These are phyloP conservation scores for Avena insularis DNA, from an alignment of 176 grass and related monocot species.

Conservation along the genomic window DNA sequence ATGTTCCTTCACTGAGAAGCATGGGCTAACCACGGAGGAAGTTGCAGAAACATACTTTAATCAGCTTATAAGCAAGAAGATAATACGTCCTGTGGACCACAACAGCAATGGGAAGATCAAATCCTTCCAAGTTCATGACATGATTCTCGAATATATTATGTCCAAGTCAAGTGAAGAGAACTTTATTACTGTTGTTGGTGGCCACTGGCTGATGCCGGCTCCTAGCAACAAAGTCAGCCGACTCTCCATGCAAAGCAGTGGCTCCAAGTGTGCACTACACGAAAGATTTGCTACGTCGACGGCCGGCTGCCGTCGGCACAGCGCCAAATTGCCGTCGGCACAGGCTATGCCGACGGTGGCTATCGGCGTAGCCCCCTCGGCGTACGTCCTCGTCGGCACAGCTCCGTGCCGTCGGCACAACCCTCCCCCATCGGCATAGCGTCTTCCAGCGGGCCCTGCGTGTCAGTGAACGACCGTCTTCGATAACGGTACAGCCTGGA, in stretches of 20 bases:
- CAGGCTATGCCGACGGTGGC: too few relatives aligned
- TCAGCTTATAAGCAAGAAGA: constrained; percentile 2
- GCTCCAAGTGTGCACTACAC: background rate
- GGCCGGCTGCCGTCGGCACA: too few relatives aligned
- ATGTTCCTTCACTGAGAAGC: constrained; percentile 30
- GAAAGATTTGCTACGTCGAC: too few relatives aligned
- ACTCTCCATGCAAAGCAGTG: constrained; percentile 3
- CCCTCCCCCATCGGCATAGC: too few relatives aligned
- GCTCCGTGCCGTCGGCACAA: too few relatives aligned
- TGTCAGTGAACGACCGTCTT: too few relatives aligned
- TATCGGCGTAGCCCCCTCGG: too few relatives aligned
- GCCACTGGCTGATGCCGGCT: constrained; percentile 8
- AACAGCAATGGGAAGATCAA: constrained; percentile 31
- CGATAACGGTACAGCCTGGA: too few relatives aligned
- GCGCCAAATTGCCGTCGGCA: too few relatives aligned
- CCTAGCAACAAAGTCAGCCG: constrained; percentile 32
- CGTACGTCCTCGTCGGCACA: too few relatives aligned
- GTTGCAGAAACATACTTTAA: background rate
- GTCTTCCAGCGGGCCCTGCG: too few relatives aligned
- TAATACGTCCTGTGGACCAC: background rate
- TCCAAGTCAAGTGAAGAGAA: constrained; percentile 34
- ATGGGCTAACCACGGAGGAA: background rate
- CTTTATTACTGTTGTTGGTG: constrained; percentile 39
- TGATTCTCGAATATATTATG: constrained; percentile 31
- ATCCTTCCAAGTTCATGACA: constrained; percentile 8